Percentiles rank a stretch among this genome's conserved stretches.
Evolutionary conservation across 495 filamentous ascomycete genomes (phyloP).

Genomic region (Penicillium daleae): DNA sequence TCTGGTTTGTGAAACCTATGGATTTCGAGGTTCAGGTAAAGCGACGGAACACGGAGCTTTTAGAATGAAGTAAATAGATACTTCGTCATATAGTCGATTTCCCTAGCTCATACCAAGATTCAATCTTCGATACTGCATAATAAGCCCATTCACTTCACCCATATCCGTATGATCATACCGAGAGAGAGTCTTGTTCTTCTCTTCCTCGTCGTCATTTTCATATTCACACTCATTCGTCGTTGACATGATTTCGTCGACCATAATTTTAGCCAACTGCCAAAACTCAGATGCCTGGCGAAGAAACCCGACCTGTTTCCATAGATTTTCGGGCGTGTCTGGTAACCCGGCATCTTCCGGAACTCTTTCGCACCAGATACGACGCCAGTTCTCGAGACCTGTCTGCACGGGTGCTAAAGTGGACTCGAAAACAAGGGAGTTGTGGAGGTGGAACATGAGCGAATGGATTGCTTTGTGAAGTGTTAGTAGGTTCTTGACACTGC

Average conservation of each 20-base stretch:
- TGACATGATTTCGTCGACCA: constrained; percentile 23
- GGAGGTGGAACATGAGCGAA: constrained; percentile 35
- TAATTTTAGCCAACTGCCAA: constrained; percentile 36
- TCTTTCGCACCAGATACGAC: constrained; percentile 30
- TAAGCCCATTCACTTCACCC: constrained; percentile 36
- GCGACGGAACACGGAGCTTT: neutral
- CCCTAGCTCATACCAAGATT: constrained; percentile 23
- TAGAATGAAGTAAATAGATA: neutral
- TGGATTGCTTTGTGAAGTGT: constrained; percentile 24
- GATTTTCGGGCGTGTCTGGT: constrained; percentile 20
- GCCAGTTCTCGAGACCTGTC: constrained; percentile 35
- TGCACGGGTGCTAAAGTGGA: constrained; percentile 32
- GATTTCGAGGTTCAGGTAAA: constrained; percentile 39
- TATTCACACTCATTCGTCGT: constrained; percentile 9
- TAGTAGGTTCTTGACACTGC: neutral
- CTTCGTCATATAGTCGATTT: neutral
- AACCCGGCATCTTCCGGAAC: constrained; percentile 29
- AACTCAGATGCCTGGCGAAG: constrained; percentile 33
- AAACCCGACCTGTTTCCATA: constrained; percentile 39
- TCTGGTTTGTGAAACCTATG: constrained; percentile 54
- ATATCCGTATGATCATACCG: constrained; percentile 38
- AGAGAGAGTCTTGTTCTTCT: neutral
- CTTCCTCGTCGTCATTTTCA: neutral
- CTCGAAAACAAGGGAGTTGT: constrained; percentile 35
- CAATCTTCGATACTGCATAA: constrained; percentile 35